Base-by-base conservation (phyloP, 1,139 yeast genomes). In the Pichia sp. region DNA sequence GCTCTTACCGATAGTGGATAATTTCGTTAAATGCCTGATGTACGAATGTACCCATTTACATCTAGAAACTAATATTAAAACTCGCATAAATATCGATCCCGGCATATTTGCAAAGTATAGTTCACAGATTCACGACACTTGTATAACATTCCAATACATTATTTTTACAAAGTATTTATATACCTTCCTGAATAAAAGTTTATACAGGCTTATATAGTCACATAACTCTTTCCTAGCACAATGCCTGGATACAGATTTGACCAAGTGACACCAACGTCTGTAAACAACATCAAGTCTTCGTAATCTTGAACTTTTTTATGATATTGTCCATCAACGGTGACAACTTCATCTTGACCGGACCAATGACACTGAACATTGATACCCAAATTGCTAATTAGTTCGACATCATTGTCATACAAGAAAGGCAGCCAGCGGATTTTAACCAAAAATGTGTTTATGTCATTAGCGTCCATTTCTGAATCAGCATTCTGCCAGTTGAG, bases 371-470 rank as follows among this genome's bases (percentile, higher is more conserved):
- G 68, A 4, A 85, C 70, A 8, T 66, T 63, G 2, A 85, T 68
- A 2, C 81, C 82, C 46, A 86, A 61, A 34, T 62, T 60, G 45
- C 44, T 5, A 4, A 44, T 45, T 2, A 45, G 10, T 11, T 40
- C 51, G 8, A 44, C 49, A 27, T 61, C 67, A 39, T 59, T 66
- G 31, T 61, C 69, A 27, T 66, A 69, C 48, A 81, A 69, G 47
- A 73, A 73, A 4, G 95, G 95, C 38, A 84, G 68, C 95, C 95
- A 86, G 56, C 84, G 85, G 46, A 87, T 58, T 2, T 81, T 85
- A 42, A 87, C 52, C 51, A 73, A 83, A 56, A 77, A 83, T 1
- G 69, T 66, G 3, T 61, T 54, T 3, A 33, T 29, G 33, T 31
- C 11, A 11, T 31, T 31, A 11, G 33, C 10, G 3, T 43, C 42